A percentile compares a stretch with the other conserved stretches of the same genome.
Conservation (phyloP, 495 filamentous ascomycete species). For the Penicillium angulare region DNA sequence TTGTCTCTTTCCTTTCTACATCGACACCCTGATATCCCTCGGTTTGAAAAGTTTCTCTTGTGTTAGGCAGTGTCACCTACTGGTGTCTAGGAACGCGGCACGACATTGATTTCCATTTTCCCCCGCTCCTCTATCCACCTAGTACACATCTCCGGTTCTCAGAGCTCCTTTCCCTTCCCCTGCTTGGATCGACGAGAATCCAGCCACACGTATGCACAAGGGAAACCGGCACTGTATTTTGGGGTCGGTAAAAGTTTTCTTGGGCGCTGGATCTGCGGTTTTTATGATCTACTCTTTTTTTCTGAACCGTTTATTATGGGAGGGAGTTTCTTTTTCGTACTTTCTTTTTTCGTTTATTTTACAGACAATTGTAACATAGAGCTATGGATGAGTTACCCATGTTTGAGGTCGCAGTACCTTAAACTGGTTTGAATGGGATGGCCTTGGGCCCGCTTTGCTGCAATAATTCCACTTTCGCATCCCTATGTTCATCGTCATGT, state of each 20-base stretch:
- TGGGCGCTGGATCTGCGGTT: conserved; percentile 16
- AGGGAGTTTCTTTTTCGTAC: conserved; percentile 36
- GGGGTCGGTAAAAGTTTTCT: conserved; percentile 25
- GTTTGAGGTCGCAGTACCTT: conserved; percentile 3
- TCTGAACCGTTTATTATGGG: conserved; percentile 15
- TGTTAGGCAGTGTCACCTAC: conserved; percentile 38
- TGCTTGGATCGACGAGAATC: conserved; percentile 1
- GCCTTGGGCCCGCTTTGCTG: conserved; percentile 1
- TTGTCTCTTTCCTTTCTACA: conserved; percentile 27
- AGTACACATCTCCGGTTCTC: conserved; percentile 7
- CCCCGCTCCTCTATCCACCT: conserved; percentile 6
- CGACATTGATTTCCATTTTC: conserved; percentile 30
- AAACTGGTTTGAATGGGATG: conserved; percentile 9
- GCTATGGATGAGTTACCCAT: conserved; percentile 22
- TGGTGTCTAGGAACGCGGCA: conserved; percentile 37
- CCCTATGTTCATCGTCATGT: too few species aligned
- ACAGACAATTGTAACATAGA: conserved; percentile 45
- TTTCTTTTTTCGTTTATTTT: conserved; percentile 16
- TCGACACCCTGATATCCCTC: conserved; percentile 47
- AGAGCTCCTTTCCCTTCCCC: not conserved
- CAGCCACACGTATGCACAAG: conserved; percentile 1
- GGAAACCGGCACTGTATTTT: conserved; percentile 1
- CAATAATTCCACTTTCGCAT: not conserved
- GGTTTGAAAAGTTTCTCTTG: conserved; percentile 47
- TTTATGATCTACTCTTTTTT: conserved; percentile 12